Base-by-base conservation (phyloP, 306 rosid species). In the Cicer chorassanicum region DNA sequence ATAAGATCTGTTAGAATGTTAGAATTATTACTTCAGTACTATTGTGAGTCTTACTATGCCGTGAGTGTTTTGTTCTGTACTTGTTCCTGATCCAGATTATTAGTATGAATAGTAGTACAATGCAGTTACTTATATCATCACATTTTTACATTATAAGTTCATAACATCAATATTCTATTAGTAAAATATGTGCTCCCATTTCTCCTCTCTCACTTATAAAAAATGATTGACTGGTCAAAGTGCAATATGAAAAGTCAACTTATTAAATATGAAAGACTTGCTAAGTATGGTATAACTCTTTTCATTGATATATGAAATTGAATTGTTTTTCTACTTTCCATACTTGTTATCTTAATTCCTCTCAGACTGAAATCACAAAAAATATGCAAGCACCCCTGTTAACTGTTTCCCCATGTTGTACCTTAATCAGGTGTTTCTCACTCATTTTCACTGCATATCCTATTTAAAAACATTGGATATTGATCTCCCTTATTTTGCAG, bases 1-100 rank as follows among this genome's bases (percentile, higher is more conserved):
- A 48, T 64, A 15, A 51, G 9, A 50, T 8, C 34, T 43, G 18
- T 60, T 50, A 4, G 36, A 51, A 29, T 57, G 29, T 70, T 79
- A 45, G 54, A 68, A 64, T 53, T 78, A 51, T 15, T 6, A 11
- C 59, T 71, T 8, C 4, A 34, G 50, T 24, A 29, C 36, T 29
- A 42, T 61, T 68, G 29, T 14, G 24, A 49, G 69, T 59, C 43
- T 46, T 77, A 9, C 14, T 8, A 49, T 56, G 62, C 5, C 39
- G 11, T 6, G n/a, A 56, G 63, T 21, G 63, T 56, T 14, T 50
- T n/a, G 11, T 54, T 24, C 63, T 50, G 3, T 40, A 50, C 65
- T 41, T 8, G 77, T 78, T 14, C 65, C 49, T 43, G 34, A 72
- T 46, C 49, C 72, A 61, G 29, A 75, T 40, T 75, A 50, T 18